Percentiles rank a stretch among this genome's conserved stretches.
Conservation (phyloP, 1,139 yeast genomes). For the Sugiyamaella xylanicola region DNA sequence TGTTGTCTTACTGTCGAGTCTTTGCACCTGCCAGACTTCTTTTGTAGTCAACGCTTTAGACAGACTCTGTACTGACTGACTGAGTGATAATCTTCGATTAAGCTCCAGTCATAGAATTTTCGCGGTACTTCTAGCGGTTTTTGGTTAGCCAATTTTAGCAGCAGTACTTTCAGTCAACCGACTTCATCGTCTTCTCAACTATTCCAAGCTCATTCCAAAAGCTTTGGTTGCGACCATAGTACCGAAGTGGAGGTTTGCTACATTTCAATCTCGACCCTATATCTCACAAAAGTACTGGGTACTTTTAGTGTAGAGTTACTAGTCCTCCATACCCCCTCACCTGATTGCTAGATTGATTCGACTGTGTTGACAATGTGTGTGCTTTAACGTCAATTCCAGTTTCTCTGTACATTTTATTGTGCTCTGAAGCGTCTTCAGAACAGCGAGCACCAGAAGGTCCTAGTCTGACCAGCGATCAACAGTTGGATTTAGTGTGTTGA, state of each 20-base stretch:
- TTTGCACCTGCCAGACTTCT: background rate
- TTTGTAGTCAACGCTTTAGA: too few species aligned
- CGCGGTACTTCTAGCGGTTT: background rate
- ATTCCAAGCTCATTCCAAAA: too few species aligned
- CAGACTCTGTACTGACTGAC: too few species aligned
- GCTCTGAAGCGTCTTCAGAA: conserved; percentile 14
- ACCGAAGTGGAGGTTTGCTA: too few species aligned
- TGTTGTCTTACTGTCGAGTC: background rate
- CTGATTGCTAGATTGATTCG: background rate
- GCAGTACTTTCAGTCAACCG: too few species aligned
- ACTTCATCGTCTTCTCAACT: too few species aligned
- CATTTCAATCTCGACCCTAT: too few species aligned
- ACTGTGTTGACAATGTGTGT: conserved; percentile 16
- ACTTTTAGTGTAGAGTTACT: background rate
- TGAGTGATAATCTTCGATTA: background rate
- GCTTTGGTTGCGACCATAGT: too few species aligned
- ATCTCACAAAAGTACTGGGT: too few species aligned
- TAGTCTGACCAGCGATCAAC: too few species aligned
- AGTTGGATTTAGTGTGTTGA: background rate
- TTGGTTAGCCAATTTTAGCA: background rate
- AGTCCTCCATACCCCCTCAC: background rate
- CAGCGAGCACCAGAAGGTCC: background rate
- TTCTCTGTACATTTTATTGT: conserved; percentile 17
- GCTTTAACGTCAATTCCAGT: conserved; percentile 9
- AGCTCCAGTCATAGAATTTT: background rate